Conservation (phyloP, 352 stramenopile genomes). For the Phytophthora pluvialis region DNA sequence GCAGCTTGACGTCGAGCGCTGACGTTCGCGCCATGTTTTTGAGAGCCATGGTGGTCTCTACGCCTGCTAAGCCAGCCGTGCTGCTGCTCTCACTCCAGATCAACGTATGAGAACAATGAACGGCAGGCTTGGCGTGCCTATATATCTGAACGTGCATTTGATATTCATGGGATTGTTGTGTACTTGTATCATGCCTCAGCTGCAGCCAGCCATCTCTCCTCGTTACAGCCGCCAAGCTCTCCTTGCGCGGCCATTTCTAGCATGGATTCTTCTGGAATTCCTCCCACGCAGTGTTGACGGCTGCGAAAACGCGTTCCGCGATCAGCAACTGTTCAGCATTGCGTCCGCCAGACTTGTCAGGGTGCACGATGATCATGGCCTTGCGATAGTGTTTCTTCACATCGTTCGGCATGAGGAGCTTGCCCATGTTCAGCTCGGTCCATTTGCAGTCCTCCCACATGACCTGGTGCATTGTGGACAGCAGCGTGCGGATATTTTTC, state of each 20-base stretch:
- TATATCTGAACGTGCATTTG: conserved; percentile 46
- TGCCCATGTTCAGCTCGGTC: conserved; percentile 91
- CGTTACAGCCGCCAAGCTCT: conserved; percentile 13
- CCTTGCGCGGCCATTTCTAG: conserved; percentile 34
- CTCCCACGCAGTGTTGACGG: conserved; percentile 91
- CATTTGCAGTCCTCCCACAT: conserved; percentile 92
- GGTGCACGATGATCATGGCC: conserved; percentile 93
- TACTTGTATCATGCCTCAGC: conserved; percentile 29
- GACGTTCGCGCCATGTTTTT: conserved; percentile 25
- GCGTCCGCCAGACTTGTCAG: conserved; percentile 88
- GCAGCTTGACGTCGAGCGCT: conserved; percentile 21
- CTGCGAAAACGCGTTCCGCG: conserved; percentile 90
- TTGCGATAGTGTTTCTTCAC: conserved; percentile 93
- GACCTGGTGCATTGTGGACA: conserved; percentile 92
- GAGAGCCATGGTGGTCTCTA: conserved; percentile 5
- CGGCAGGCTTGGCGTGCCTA: conserved; percentile 26
- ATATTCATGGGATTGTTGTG: conserved; percentile 40
- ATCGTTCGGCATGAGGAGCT: conserved; percentile 89
- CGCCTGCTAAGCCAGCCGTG: conserved; percentile 1
- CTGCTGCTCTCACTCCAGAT: conserved; percentile 16
- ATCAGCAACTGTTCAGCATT: conserved; percentile 91
- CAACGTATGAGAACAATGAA: conserved; percentile 29
- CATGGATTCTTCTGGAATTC: conserved; percentile 86
- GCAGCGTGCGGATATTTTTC: conserved; percentile 92
- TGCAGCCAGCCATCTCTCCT: not conserved